These are phyloP conservation scores for Xylariaceae sp. DNA, from an alignment of 2,329 filamentous ascomycete genomes.

Conservation along the genomic window DNA sequence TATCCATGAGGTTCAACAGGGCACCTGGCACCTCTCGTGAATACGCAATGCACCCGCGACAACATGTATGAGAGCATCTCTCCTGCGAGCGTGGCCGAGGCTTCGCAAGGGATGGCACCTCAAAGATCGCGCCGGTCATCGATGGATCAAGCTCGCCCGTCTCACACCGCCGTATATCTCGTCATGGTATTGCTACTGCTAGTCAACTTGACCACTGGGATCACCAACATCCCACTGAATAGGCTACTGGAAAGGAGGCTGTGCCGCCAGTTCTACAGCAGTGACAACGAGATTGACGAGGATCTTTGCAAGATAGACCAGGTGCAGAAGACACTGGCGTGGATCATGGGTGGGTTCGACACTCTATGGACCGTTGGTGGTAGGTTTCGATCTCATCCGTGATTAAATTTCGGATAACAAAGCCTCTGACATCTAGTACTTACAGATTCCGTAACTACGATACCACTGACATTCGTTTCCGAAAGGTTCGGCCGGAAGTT, in stretches of 20 bases:
- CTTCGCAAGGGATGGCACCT: background rate
- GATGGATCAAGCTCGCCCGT: background rate
- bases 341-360: conserved; percentile 49
- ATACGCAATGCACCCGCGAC: no score
- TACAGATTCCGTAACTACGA: conserved; percentile 46
- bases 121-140: background rate
- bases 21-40: no score
- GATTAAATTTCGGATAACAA: background rate
- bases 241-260: conserved; percentile 44
- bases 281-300: conserved; percentile 43
- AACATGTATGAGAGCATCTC: no score
- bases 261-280: conserved; percentile 47
- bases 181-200: conserved; percentile 41
- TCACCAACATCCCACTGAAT: conserved; percentile 46
- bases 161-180: conserved; percentile 15
- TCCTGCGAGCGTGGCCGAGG: background rate
- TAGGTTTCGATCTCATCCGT: conserved; percentile 21
- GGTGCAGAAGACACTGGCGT: conserved; percentile 48
- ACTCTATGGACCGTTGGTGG: conserved; percentile 47
- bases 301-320: conserved; percentile 50
- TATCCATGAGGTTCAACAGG: no score
- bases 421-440: conserved; percentile 4
- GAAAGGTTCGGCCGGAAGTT: conserved; percentile 38
- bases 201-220: conserved; percentile 44
- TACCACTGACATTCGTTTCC: conserved; percentile 44